Conservation (phyloP, 78 protist genomes). For the Dictyostelium firmibasis region DNA sequence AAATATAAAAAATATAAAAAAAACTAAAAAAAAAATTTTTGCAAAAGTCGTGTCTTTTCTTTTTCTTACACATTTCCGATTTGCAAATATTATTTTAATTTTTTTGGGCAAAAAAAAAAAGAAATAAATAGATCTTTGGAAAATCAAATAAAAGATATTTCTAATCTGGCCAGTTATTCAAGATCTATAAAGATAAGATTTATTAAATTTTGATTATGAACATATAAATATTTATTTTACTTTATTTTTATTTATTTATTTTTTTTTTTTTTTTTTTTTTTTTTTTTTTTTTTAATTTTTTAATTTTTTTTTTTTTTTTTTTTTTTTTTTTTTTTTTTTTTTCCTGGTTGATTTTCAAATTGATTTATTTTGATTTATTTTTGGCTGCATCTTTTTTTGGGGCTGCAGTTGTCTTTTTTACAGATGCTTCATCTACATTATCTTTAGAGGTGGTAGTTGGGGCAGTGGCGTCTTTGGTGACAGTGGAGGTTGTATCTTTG, state of each 20-base stretch:
- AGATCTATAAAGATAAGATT: not conserved
- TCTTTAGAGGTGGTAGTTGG: not conserved
- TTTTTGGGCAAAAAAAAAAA: too few relatives aligned
- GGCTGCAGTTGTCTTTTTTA: not conserved
- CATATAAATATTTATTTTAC: not conserved
- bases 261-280: not conserved
- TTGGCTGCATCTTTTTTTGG: conserved; percentile 2
- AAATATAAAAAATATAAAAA: not conserved
- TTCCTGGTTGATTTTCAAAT: not conserved
- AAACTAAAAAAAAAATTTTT: too few relatives aligned
- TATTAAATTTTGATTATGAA: not conserved
- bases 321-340: not conserved
- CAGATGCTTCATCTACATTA: not conserved
- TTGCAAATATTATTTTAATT: not conserved
- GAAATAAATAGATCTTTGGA: too few relatives aligned
- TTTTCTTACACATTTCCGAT: too few relatives aligned
- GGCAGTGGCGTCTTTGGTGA: not conserved
- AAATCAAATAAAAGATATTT: too few relatives aligned
- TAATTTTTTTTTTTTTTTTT: too few relatives aligned
- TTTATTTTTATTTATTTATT: not conserved
- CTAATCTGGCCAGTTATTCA: too few relatives aligned
- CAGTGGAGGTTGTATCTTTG: not conserved
- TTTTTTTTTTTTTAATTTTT: too few relatives aligned
- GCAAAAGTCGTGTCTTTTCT: too few relatives aligned
- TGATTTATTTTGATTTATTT: not conserved